Percentiles rank a stretch among this genome's conserved stretches.
Conservation (phyloP, 2,329 filamentous ascomycete genomes). For the Neonectria hederae region DNA sequence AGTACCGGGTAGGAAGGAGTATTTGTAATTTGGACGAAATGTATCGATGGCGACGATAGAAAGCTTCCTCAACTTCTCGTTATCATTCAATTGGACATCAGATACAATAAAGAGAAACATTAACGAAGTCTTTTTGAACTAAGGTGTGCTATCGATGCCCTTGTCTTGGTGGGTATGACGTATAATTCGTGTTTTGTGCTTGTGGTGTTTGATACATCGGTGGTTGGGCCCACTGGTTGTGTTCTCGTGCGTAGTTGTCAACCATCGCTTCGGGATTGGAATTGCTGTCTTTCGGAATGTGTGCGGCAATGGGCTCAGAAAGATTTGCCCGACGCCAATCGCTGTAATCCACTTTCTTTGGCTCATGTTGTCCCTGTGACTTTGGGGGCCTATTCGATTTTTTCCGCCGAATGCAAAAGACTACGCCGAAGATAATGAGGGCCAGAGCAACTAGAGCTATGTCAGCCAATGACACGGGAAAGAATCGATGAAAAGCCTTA, state of each 20-base stretch:
- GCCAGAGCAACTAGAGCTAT: neutral
- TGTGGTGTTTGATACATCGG: neutral
- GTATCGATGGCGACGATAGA: too few species aligned
- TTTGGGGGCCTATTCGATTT: neutral
- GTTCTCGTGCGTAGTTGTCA: neutral
- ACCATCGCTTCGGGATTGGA: neutral
- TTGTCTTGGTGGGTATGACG: neutral
- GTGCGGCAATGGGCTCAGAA: neutral
- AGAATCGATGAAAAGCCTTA: neutral
- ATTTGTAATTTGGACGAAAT: too few species aligned
- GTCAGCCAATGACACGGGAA: neutral
- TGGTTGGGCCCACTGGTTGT: neutral
- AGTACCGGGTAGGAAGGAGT: too few species aligned
- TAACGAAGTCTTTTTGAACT: neutral
- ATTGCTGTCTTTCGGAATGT: neutral
- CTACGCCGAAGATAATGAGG: neutral
- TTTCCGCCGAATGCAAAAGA: constrained; percentile 2
- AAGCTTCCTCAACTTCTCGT: neutral
- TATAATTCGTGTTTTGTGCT: neutral
- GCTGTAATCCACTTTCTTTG: constrained; percentile 1
- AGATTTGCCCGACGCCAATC: constrained; percentile 6
- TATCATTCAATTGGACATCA: neutral
- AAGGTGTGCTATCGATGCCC: neutral
- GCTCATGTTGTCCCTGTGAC: neutral
- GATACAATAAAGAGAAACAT: neutral